Conservation (phyloP, 345 rosid genomes). For the Erysimum cheiranthoides region DNA sequence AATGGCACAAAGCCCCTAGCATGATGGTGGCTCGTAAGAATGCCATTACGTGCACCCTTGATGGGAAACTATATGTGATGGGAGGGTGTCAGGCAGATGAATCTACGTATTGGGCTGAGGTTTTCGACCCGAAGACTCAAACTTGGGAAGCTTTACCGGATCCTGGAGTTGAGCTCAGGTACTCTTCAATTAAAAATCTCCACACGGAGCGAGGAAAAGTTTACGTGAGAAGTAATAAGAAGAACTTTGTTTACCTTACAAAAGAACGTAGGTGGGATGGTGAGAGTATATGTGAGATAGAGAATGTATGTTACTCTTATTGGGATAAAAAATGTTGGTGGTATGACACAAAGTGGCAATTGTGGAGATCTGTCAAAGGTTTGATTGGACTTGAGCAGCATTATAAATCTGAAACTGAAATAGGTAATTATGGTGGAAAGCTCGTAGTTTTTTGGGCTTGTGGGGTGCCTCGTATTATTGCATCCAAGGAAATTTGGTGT, state of each 20-base stretch:
- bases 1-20: neutral
- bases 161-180: slow-evolving; percentile 17
- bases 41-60: neutral
- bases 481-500: neutral
- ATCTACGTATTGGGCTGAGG: slow-evolving; percentile 1
- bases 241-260: neutral
- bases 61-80: slow-evolving; percentile 29
- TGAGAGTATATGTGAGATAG: neutral
- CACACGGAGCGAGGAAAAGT: neutral
- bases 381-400: neutral
- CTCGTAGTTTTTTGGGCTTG: neutral
- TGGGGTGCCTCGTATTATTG: neutral
- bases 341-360: neutral
- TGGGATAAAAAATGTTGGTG: neutral
- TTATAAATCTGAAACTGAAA: neutral
- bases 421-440: neutral
- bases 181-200: neutral
- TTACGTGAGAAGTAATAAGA: neutral
- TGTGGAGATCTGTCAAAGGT: neutral
- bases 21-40: slow-evolving; percentile 15
- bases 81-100: slow-evolving; percentile 1
- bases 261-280: slow-evolving; percentile 4
- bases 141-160: slow-evolving; percentile 19
- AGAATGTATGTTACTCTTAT: neutral
- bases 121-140: slow-evolving; percentile 8